phyloP scores from a whole-genome alignment of 2,329 filamentous ascomycete species.

The Colletotrichum kahawae region DNA sequence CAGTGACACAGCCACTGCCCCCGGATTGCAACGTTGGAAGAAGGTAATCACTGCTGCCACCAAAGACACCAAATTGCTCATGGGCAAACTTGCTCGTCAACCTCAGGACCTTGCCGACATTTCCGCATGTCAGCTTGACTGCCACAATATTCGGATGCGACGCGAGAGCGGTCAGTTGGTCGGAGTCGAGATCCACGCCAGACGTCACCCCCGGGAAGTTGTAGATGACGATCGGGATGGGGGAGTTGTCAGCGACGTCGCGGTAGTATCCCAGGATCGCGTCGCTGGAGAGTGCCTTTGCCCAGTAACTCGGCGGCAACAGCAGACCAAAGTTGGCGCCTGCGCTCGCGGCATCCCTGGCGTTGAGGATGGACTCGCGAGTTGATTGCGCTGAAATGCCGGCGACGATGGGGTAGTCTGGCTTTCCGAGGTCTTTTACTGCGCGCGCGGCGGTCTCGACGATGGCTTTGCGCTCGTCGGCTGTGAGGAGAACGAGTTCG shows the following conservation, averaged over 20 bases:
- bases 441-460: conserved; percentile 42
- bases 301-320: conserved; percentile 73
- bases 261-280: conserved; percentile 66
- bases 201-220: conserved; percentile 27
- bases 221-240: conserved; percentile 27
- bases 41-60: conserved; percentile 48
- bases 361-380: conserved; percentile 69
- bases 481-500: conserved; percentile 46
- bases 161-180: conserved; percentile 40
- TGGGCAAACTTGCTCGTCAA: conserved; percentile 38
- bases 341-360: conserved; percentile 64
- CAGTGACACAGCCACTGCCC: conserved; percentile 48
- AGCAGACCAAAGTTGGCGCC: conserved; percentile 73
- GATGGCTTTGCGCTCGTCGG: conserved; percentile 45
- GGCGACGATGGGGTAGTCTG: conserved; percentile 47
- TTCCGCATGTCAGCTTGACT: conserved; percentile 56
- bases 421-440: conserved; percentile 36
- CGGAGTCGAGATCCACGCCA: conserved; percentile 27
- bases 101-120: conserved; percentile 64
- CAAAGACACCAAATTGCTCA: conserved; percentile 46
- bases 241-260: conserved; percentile 60
- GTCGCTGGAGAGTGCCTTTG: conserved; percentile 60
- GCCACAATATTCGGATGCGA: conserved; percentile 66
- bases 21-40: conserved; percentile 43
- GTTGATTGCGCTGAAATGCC: conserved; percentile 63